Percentiles rank a stretch among this genome's conserved stretches.
Conservation (phyloP, 2,329 filamentous ascomycete genomes). For the Akanthomyces uredinophilus region DNA sequence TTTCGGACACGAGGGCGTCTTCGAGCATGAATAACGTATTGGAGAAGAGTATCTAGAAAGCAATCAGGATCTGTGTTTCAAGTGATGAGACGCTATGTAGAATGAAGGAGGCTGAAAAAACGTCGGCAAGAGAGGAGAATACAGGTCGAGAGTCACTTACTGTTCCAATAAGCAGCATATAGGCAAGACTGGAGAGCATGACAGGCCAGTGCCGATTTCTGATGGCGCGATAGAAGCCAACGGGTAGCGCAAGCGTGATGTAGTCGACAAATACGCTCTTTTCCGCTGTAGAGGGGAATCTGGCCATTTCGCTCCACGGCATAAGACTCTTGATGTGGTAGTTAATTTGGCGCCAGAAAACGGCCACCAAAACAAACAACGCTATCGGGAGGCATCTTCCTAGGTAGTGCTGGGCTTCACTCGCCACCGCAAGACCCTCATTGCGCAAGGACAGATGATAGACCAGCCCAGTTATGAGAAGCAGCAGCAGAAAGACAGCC, state of each 20-base stretch:
- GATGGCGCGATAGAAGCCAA: conserved; percentile 21
- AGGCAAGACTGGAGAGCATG: conserved; percentile 20
- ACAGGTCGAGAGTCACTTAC: conserved; percentile 14
- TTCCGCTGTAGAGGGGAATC: conserved; percentile 16
- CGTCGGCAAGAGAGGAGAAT: too few species aligned
- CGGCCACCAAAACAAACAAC: conserved; percentile 24
- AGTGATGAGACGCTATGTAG: too few species aligned
- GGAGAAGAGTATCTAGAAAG: conserved; percentile 22
- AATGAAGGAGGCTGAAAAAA: too few species aligned
- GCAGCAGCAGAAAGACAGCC: conserved; percentile 19
- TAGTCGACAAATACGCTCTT: conserved; percentile 27
- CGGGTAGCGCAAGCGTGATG: conserved; percentile 22
- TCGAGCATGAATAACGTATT: conserved; percentile 27
- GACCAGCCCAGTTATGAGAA: conserved; percentile 19
- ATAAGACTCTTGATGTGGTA: conserved; percentile 23
- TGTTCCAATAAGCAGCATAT: conserved; percentile 25
- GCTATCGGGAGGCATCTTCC: conserved; percentile 23
- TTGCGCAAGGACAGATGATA: conserved; percentile 20
- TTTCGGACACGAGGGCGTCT: conserved; percentile 21
- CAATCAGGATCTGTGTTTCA: background rate
- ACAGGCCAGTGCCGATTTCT: conserved; percentile 24
- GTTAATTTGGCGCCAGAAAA: conserved; percentile 28
- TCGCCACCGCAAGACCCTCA: conserved; percentile 19
- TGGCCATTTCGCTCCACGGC: conserved; percentile 25
- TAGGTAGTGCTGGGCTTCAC: conserved; percentile 20